phyloP scores from a whole-genome alignment of 257 asterid genomes.

The Solanum etuberosum region DNA sequence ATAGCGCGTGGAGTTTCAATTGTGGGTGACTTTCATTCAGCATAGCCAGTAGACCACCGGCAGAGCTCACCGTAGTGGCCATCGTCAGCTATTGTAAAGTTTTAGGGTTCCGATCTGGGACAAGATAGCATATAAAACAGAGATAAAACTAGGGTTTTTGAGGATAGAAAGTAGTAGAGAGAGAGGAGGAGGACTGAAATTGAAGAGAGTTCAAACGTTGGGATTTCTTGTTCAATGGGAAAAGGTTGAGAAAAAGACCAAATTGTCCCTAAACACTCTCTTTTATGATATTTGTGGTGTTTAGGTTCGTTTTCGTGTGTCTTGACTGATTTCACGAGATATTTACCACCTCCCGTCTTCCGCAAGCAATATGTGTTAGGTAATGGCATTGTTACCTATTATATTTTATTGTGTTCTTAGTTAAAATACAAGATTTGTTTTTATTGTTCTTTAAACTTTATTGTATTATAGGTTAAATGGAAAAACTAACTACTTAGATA shows the following conservation, averaged over 20 bases:
- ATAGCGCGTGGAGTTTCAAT: slow-evolving; percentile 73
- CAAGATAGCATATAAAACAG: neutral
- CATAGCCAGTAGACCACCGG: slow-evolving; percentile 89
- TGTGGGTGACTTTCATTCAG: slow-evolving; percentile 66
- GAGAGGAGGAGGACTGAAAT: neutral
- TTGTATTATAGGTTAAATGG: too few relatives aligned
- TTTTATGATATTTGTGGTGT: neutral
- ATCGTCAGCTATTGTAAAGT: slow-evolving; percentile 5
- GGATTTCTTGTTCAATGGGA: neutral
- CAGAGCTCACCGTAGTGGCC: slow-evolving; percentile 76
- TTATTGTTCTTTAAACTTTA: too few relatives aligned
- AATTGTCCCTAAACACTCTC: neutral
- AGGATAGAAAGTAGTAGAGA: neutral
- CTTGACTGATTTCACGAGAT: too few relatives aligned
- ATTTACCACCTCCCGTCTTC: too few relatives aligned
- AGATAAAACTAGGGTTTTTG: neutral
- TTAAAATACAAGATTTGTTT: neutral
- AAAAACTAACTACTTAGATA: neutral
- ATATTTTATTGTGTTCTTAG: too few relatives aligned
- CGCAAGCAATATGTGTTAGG: too few relatives aligned
- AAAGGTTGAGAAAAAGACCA: neutral
- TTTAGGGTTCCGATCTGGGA: neutral
- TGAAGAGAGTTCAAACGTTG: neutral
- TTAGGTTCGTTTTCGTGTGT: too few relatives aligned
- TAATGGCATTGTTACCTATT: neutral